Conservation (phyloP, 768 basidiomycete species). For the Suillus subalutaceus region DNA sequence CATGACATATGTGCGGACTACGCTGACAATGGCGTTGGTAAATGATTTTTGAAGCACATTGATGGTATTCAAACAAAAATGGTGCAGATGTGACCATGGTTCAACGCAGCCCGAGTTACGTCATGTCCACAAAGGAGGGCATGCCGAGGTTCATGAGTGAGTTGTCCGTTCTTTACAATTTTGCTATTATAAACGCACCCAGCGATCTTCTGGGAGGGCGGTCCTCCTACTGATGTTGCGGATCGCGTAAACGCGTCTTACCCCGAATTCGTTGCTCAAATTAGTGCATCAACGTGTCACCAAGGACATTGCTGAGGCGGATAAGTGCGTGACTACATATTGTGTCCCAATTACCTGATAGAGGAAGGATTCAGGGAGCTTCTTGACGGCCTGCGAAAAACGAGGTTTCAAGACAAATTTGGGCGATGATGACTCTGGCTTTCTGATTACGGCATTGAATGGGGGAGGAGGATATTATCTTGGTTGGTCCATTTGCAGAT, state of each 20-base stretch:
- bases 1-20: conserved; percentile 56
- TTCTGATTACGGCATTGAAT: conserved; percentile 48
- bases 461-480: conserved; percentile 70
- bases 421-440: conserved; percentile 56
- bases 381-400: conserved; percentile 56
- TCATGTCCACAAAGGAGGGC: conserved; percentile 51
- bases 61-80: neutral
- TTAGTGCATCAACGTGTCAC: conserved; percentile 39
- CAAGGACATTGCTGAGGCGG: conserved; percentile 52
- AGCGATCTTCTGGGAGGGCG: conserved; percentile 45
- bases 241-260: conserved; percentile 56
- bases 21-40: conserved; percentile 47
- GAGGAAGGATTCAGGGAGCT: conserved; percentile 38
- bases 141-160: conserved; percentile 28
- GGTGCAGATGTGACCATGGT: conserved; percentile 46
- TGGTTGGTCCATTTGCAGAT: conserved; percentile 37
- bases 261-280: conserved; percentile 35
- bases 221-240: conserved; percentile 51
- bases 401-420: conserved; percentile 58
- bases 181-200: neutral
- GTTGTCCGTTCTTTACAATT: conserved; percentile 18
- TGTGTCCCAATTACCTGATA: neutral
- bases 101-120: conserved; percentile 57
- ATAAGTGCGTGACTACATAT: conserved; percentile 44
- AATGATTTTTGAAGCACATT: conserved; percentile 12